phyloP scores from a whole-genome alignment of 371 early-diverging fungal species.

The Rhizopus stolonifer region DNA sequence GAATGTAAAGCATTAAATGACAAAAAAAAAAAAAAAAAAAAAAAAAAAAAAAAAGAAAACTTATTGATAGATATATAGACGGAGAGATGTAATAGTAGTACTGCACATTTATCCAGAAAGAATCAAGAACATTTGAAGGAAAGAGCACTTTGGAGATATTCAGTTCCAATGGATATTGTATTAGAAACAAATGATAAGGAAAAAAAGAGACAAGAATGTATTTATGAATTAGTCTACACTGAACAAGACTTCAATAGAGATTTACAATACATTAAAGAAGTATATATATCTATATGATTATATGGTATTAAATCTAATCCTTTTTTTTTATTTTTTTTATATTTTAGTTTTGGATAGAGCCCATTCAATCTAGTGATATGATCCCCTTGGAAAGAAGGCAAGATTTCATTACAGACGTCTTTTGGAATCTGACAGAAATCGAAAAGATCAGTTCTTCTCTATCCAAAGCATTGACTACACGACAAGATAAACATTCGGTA shows the following conservation, averaged over 20 bases:
- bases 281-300: no score
- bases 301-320: no score
- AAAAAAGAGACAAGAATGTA: slow-evolving; percentile 33
- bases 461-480: slow-evolving; percentile 59
- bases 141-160: slow-evolving; percentile 28
- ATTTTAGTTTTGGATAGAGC: slow-evolving; percentile 71
- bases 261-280: slow-evolving; percentile 26
- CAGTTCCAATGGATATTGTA: slow-evolving; percentile 26
- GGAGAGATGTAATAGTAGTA: background rate
- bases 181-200: slow-evolving; percentile 16
- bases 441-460: slow-evolving; percentile 71
- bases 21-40: no score
- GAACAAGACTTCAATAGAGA: slow-evolving; percentile 30
- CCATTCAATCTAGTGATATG: slow-evolving; percentile 66
- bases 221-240: slow-evolving; percentile 33
- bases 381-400: slow-evolving; percentile 65
- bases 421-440: slow-evolving; percentile 81
- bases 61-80: background rate
- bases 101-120: background rate
- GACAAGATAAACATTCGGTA: slow-evolving; percentile 73
- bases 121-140: background rate
- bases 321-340: background rate
- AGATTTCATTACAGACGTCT: slow-evolving; percentile 78
- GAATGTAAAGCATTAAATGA: no score
- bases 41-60: no score